These are phyloP conservation scores for Cyclospora cayetanensis DNA, from an alignment of 169 alveolate species.

Conservation along the genomic window DNA sequence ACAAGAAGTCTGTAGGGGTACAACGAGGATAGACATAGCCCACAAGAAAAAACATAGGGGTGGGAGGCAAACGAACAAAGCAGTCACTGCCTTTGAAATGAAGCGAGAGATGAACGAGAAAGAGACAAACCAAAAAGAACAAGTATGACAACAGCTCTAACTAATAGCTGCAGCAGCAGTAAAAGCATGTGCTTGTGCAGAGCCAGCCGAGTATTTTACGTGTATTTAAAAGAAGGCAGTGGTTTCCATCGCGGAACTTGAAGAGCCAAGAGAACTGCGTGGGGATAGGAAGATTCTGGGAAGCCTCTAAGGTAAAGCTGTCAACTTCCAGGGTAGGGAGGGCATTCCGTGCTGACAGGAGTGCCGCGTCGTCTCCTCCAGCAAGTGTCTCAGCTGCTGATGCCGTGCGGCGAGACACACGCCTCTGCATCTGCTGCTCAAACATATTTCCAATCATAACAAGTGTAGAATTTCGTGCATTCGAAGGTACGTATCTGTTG, in stretches of 20 bases:
- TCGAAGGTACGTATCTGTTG: background rate
- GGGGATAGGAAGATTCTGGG: background rate
- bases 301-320: background rate
- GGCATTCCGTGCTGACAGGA: background rate
- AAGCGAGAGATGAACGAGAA: too few species aligned
- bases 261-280: background rate
- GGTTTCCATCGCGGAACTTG: background rate
- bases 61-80: too few species aligned
- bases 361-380: background rate
- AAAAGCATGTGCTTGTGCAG: background rate
- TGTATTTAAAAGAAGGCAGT: background rate
- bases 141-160: too few species aligned
- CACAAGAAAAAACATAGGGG: too few species aligned
- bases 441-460: background rate
- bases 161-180: background rate
- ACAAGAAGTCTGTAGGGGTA: too few species aligned
- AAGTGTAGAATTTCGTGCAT: background rate
- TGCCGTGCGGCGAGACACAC: background rate
- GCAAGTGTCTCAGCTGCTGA: background rate
- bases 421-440: conserved; percentile 17
- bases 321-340: background rate
- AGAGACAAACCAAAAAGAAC: too few species aligned
- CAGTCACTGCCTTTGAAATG: too few species aligned
- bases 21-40: too few species aligned
- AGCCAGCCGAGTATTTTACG: background rate